Base-by-base conservation (phyloP, 2,329 filamentous ascomycete species). In the Apiospora phragmitis region DNA sequence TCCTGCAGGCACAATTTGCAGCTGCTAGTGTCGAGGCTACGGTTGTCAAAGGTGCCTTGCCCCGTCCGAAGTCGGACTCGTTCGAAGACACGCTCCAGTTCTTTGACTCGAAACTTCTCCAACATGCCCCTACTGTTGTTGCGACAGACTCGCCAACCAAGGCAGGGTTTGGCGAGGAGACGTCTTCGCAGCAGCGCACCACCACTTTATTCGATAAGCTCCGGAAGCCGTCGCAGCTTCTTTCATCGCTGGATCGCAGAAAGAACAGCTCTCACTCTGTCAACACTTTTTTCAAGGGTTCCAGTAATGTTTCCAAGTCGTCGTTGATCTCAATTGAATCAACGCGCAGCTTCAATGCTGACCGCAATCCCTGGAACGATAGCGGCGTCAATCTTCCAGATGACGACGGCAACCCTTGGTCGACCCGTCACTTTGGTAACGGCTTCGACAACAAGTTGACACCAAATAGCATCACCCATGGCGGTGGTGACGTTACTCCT, bases 341-440 rank as follows among this genome's bases (percentile, higher is more conserved):
- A 67, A 94, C 94, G 45, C 93, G 95, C 80, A 97, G 94, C 85
- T 91, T 92, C 81, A 91, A 91, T 74, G 94, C 94, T 76, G 97
- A 97, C 82, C 93, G 95, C 82, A 97, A 98, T 83, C 95, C 95
- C 73, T 98, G 95, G 95, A 98, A 98, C 81, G 95, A 98, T 81
- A 97, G 94, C 79, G 95, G 95, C 77, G 94, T 98, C 79, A 98
- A 98, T 80, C 90, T 98, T 75, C 88, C 93, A 73, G 95, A 98
- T 77, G 94, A 97, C 74, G 94, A 98, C 76, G 84, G 80, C 74
- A 89, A 90, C 80, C 87, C 88, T 49, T 91, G 90, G 89, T 83
- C 86, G 68, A 83, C 83, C 68, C 89, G 90, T 74, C 89, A 89
- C 76, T 88, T 91, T 76, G 88, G 89, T 78, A 93, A 90, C 80